Conservation (phyloP, 202 grass and related monocot species). For the Musa balbisiana region DNA sequence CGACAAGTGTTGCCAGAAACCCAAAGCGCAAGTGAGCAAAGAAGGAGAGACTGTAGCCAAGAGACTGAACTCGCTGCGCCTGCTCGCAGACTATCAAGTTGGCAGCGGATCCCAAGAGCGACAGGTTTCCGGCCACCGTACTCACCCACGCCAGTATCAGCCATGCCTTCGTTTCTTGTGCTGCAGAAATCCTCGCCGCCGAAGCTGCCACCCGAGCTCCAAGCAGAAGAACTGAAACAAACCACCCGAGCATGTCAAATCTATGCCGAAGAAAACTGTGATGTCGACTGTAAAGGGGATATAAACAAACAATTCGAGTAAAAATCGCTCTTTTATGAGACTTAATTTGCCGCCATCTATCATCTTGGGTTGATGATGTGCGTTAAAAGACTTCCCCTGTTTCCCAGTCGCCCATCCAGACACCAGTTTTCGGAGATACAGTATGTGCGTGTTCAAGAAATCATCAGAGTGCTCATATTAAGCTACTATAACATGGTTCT, state of each 20-base stretch:
- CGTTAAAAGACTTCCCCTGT: too few relatives aligned
- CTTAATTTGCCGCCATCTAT: too few relatives aligned
- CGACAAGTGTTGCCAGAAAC: slow-evolving; percentile 48
- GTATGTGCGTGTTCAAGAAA: too few relatives aligned
- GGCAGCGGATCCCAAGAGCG: slow-evolving; percentile 73
- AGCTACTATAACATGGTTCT: too few relatives aligned
- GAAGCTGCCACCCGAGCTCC: slow-evolving; percentile 68
- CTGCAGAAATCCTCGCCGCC: slow-evolving; percentile 50
- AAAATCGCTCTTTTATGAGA: too few relatives aligned
- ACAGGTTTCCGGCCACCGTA: slow-evolving; percentile 92
- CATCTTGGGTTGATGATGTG: too few relatives aligned
- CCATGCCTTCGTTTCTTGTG: slow-evolving; percentile 57
- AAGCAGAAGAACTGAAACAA: slow-evolving; percentile 58
- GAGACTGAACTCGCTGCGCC: slow-evolving; percentile 48
- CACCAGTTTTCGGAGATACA: too few relatives aligned
- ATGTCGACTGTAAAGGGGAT: too few relatives aligned
- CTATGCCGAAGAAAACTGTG: too few relatives aligned
- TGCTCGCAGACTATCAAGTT: slow-evolving; percentile 97
- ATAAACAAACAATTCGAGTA: too few relatives aligned
- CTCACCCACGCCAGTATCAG: slow-evolving; percentile 92
- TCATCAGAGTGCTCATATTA: too few relatives aligned
- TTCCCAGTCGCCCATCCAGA: too few relatives aligned
- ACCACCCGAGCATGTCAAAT: background rate
- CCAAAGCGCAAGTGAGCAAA: slow-evolving; percentile 69
- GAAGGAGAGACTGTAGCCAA: slow-evolving; percentile 81